Evolutionary conservation across 2,329 filamentous ascomycete genomes (phyloP).

Genomic region (Purpureocillium takamizusanense): DNA sequence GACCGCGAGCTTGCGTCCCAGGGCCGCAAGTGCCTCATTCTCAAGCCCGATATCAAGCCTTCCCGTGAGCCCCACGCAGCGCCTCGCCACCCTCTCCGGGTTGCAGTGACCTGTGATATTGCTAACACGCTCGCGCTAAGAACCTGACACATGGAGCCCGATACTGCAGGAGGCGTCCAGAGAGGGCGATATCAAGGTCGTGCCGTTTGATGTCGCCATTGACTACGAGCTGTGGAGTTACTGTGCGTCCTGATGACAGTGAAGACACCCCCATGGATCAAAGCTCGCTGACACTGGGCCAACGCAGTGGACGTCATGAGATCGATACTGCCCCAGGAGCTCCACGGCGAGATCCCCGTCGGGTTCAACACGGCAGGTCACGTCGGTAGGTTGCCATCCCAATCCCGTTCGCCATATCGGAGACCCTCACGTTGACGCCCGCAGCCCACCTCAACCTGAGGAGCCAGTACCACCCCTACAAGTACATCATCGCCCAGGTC

Average conservation of each 20-base stretch:
- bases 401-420: not conserved
- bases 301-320: conserved; percentile 67
- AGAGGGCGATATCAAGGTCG: conserved; percentile 57
- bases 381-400: conserved; percentile 46
- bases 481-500: conserved; percentile 74
- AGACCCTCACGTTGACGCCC: not conserved
- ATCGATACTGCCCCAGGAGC: conserved; percentile 70
- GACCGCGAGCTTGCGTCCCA: conserved; percentile 39
- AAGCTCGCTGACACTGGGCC: conserved; percentile 9
- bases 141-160: conserved; percentile 65
- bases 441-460: conserved; percentile 84
- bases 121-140: conserved; percentile 11
- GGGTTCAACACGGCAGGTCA: conserved; percentile 88
- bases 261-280: not conserved
- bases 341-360: conserved; percentile 71
- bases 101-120: not conserved
- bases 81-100: not conserved
- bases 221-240: conserved; percentile 85
- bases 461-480: conserved; percentile 75
- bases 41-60: conserved; percentile 45
- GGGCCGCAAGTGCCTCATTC: conserved; percentile 53
- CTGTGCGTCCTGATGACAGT: conserved; percentile 35
- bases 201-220: conserved; percentile 67
- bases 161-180: conserved; percentile 60
- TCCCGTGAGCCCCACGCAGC: conserved; percentile 1